These are phyloP conservation scores for Cylindrodendrum hubeiense DNA, from an alignment of 2,329 filamentous ascomycete species.

Conservation along the genomic window DNA sequence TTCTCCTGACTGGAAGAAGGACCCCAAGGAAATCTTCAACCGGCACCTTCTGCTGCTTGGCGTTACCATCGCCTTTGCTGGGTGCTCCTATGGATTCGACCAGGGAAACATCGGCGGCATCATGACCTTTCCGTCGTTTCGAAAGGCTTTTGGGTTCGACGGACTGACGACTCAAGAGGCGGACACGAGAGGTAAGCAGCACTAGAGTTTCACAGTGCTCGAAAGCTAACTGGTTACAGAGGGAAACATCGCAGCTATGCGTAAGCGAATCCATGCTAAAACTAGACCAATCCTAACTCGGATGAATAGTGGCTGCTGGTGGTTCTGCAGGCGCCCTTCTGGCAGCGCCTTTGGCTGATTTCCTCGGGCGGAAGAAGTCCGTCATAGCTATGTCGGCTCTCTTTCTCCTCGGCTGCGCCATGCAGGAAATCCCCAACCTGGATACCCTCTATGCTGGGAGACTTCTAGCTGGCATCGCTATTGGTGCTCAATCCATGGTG, in stretches of 20 bases:
- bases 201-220: fast-evolving
- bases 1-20: slow-evolving; percentile 25
- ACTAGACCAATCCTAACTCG: not conserved
- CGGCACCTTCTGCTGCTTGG: slow-evolving; percentile 1
- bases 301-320: slow-evolving; percentile 18
- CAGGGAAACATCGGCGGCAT: slow-evolving; percentile 22
- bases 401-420: slow-evolving; percentile 12
- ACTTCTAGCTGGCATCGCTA: slow-evolving; percentile 14
- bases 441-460: slow-evolving; percentile 16
- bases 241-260: slow-evolving; percentile 25
- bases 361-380: slow-evolving; percentile 20
- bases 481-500: slow-evolving; percentile 21
- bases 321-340: slow-evolving; percentile 18
- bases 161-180: not conserved
- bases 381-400: slow-evolving; percentile 15
- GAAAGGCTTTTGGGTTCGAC: slow-evolving; percentile 18
- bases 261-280: not conserved
- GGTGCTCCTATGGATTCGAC: slow-evolving; percentile 21
- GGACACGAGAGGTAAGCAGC: slow-evolving; percentile 11
- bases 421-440: slow-evolving; percentile 21
- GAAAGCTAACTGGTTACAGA: slow-evolving; percentile 5
- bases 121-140: slow-evolving; percentile 21
- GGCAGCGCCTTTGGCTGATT: slow-evolving; percentile 17
- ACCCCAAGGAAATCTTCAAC: slow-evolving; percentile 25
- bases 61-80: slow-evolving; percentile 13